Conservation (phyloP, 2,329 filamentous ascomycete genomes). For the Colletotrichum spaethianum region DNA sequence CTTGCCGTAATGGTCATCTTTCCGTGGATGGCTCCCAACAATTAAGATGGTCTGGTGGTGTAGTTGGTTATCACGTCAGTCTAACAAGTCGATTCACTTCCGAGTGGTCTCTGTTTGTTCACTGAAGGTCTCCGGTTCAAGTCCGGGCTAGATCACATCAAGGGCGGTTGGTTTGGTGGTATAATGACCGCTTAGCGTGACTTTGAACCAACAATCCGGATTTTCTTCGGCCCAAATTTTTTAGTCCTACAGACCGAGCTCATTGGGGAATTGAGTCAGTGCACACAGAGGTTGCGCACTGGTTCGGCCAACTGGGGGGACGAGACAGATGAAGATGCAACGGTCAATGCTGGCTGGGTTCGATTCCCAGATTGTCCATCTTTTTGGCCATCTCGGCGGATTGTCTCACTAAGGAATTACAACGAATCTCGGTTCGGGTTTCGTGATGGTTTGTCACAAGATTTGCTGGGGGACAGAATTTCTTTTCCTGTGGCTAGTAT, state of each 20-base stretch:
- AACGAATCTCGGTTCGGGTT: not conserved
- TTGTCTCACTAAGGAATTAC: not conserved
- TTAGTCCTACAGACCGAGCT: no score
- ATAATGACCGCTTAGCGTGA: slow-evolving; percentile 35
- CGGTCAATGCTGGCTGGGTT: no score
- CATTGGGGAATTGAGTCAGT: no score
- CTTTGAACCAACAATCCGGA: no score
- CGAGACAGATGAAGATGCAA: no score
- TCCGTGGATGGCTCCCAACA: fast-evolving
- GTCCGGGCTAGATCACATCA: slow-evolving; percentile 33
- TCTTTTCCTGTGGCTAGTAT: not conserved
- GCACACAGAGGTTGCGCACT: no score
- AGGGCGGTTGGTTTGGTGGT: slow-evolving; percentile 21
- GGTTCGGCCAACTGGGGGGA: no score
- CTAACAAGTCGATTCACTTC: slow-evolving; percentile 49
- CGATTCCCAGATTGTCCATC: slow-evolving; percentile 15
- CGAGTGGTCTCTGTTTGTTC: not conserved
- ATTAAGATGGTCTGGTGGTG: slow-evolving; percentile 45
- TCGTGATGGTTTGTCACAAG: slow-evolving; percentile 3
- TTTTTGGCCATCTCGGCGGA: not conserved
- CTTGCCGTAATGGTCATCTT: slow-evolving; percentile 4
- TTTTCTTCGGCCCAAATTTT: no score
- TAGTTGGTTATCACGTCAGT: slow-evolving; percentile 65
- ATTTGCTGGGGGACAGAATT: not conserved
- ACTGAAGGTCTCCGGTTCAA: slow-evolving; percentile 41